Evolutionary conservation across 2,329 filamentous ascomycete genomes (phyloP), one percentile per base, ranked within the genome.

Genomic region (Trichoderma koningiopsis): DNA sequence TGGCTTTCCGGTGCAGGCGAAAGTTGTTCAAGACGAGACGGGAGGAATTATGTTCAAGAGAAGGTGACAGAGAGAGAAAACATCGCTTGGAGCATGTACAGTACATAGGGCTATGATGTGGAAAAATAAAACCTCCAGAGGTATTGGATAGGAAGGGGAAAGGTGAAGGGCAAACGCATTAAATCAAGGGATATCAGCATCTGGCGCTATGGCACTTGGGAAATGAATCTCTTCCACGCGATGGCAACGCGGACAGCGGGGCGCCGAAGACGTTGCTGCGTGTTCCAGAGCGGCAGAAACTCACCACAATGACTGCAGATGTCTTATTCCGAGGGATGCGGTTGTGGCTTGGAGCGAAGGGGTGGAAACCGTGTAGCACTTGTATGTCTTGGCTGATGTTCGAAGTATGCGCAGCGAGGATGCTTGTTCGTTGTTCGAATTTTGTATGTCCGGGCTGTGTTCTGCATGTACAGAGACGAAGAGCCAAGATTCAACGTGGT

Each of bases 391-490:
- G 27, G 27, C 8, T 27, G 33, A 35, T 24, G 14, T 35, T 57
- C 27, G 22, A 31, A 49, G 35, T 62, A 62, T 49, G 16, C 37
- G 29, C 55, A 10, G n/a, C 14, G 56, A 19, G n/a, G 37, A 49
- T 6, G 29, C 49, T 52, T 22, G 24, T 62, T 35, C n/a, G 49
- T 47, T 37, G 62, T 33, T 61, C 58, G 66, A 5, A 14, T n/a
- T 49, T 16, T 68, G 2, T n/a, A 71, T 60, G 69, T 72, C 71
- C 68, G 66, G 49, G 58, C 61, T 67, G 60, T 73, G 70, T 29
- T 71, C 70, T 72, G 71, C 72, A 75, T 73, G 71, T 73, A 73
- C 73, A 73, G 62, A 65, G 55, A n/a, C 49, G 29, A 40, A 52
- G 33, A 29, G 27, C 27, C 16, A 37, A 19, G 16, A 22, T 33